phyloP scores from a whole-genome alignment of 1,284 basidiomycete species.

The Takashimella tepidaria region DNA sequence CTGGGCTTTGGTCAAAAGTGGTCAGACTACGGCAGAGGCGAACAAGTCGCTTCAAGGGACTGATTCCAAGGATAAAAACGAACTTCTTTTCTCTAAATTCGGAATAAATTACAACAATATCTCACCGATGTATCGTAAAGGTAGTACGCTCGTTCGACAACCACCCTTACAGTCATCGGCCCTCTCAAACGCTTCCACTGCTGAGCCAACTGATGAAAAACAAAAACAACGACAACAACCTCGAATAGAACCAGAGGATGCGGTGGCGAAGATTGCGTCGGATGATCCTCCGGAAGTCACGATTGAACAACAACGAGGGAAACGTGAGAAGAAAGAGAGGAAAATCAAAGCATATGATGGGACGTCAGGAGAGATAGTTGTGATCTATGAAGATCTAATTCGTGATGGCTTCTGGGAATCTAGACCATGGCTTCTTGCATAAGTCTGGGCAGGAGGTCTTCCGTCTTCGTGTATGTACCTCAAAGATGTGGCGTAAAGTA shows the following conservation, averaged over 20 bases:
- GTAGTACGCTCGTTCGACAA: conserved; percentile 69
- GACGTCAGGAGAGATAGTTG: conserved; percentile 52
- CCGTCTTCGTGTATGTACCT: no score
- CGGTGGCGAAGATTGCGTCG: background rate
- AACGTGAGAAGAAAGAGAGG: conserved; percentile 43
- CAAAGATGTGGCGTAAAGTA: no score
- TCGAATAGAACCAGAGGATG: background rate
- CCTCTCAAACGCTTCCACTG: background rate
- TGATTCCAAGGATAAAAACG: conserved; percentile 80
- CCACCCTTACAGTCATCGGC: conserved; percentile 8
- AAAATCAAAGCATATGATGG: conserved; percentile 47
- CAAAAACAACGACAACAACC: background rate
- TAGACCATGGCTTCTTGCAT: conserved; percentile 46
- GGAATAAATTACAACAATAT: conserved; percentile 82
- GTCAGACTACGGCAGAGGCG: conserved; percentile 70
- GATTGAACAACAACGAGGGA: background rate
- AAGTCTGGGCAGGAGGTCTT: no score
- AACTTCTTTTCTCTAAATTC: conserved; percentile 78
- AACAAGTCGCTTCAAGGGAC: conserved; percentile 80
- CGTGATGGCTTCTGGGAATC: conserved; percentile 70
- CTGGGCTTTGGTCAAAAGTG: conserved; percentile 86
- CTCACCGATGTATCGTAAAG: conserved; percentile 72
- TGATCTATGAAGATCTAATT: conserved; percentile 76
- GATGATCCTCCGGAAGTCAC: background rate
- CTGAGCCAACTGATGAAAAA: background rate